These are phyloP conservation scores for Macrophomina tecta DNA, from an alignment of 2,329 filamentous ascomycete species.

Conservation along the genomic window DNA sequence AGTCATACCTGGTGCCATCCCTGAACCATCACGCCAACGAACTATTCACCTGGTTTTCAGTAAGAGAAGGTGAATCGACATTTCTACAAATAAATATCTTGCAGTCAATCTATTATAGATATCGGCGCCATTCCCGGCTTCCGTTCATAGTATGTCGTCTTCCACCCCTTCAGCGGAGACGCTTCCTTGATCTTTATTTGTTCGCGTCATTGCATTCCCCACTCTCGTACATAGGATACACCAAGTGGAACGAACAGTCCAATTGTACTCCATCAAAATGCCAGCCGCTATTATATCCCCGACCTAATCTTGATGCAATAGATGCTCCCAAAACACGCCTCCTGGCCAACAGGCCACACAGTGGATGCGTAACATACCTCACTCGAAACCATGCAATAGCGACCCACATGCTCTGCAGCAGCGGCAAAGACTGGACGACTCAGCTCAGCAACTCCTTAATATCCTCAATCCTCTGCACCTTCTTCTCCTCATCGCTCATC, in stretches of 20 bases:
- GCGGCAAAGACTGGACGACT: not conserved
- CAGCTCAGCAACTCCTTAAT: conserved; percentile 84
- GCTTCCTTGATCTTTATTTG: no score
- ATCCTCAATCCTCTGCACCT: conserved; percentile 86
- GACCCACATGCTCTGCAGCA: not conserved
- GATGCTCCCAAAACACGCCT: not conserved
- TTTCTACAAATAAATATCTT: no score
- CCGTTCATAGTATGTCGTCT: no score
- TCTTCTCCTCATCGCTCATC: conserved; percentile 94
- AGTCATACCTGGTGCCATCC: no score
- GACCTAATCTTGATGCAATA: not conserved
- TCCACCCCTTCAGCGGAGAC: no score
- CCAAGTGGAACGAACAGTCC: not conserved
- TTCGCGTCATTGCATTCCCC: no score
- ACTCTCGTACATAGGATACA: no score
- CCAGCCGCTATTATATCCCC: not conserved
- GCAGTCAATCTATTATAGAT: no score
- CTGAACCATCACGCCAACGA: no score
- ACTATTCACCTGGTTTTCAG: no score
- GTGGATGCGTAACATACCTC: not conserved
- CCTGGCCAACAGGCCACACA: not conserved
- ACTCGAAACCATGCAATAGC: not conserved
- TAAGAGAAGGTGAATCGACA: no score
- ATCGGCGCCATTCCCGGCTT: no score
- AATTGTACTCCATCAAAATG: not conserved